Base-by-base conservation (phyloP, 441 rosid genomes). In the Isatis lusitanica region DNA sequence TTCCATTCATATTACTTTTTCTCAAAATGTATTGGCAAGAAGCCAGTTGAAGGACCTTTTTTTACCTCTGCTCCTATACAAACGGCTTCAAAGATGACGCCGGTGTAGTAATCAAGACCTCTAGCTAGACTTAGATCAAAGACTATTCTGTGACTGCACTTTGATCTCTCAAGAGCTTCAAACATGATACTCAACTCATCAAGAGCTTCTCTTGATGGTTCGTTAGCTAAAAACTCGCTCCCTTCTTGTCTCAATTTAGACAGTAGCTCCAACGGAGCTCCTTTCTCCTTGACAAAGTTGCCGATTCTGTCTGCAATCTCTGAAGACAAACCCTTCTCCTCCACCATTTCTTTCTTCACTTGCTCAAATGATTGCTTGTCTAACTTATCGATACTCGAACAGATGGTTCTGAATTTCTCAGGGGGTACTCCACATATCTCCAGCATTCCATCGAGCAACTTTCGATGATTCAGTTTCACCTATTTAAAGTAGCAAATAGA, bases 51-150 rank as follows among this genome's bases (percentile, higher is more conserved):
- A 4, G 59, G 33, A 40, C 13, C 33, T 31, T 4, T 35, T 6
- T 28, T 68, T 68, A 92, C 98, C 93, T 91, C 89, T 28, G 87
- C 87, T 68, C 97, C 96, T 74, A 76, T 85, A 51, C 89, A 88
- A 70, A 86, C 91, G 44, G 96, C 94, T 85, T 93, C 99, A 76
- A 81, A 95, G 73, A 93, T 88, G 44, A 95, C 91, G 15, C 99
- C 99, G 0, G 99, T 92, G 71, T 92, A 92, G 85, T 92, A 95
- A 83, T 92, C 96, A 64, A 95, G 99, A 55, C 99, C 99, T 81
- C 98, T 87, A 51, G 98, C 99, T 60, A 92, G 92, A 78, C 99
- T 95, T 73, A 95, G 85, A 77, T 95, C 98, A 79, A 95, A 95
- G 71, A 89, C 90, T 68, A 95, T 87, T 81, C 82, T 92, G 75